Base-by-base conservation (phyloP, 1,284 basidiomycete genomes). In the Cryptococcus sp. region DNA sequence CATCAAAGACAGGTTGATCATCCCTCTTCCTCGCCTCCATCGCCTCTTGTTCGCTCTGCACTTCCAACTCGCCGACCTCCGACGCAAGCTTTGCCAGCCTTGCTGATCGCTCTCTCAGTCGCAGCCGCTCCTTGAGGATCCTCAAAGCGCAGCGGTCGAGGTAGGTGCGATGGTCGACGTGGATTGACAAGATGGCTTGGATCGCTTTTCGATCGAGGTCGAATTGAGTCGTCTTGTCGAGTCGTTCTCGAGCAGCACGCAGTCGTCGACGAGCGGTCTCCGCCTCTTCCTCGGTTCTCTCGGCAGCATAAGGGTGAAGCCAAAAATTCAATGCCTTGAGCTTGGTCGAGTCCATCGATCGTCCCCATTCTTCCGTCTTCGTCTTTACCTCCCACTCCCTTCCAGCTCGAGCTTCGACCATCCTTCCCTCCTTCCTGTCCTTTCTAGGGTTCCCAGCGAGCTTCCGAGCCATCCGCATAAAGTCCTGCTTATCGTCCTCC, bases 31-130 rank as follows among this genome's bases (percentile, higher is more conserved):
- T 21, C 53, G 11, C 6, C 5, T 12, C 62, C 10, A 63, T 45
- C 2, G 46, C 56, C 43, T 68, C 66, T 1, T 61, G 56, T 6
- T 64, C 66, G 11, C 66, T 64, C 11, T 37, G 47, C 3, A 21
- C 26, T 6, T 51, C 50, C 12, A 68, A 63, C 45, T 56, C 51
- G 26, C 53, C 50, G 18, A 42, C 44, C 4, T 53, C 62, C 51
- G 60, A 52, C 0, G 66, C 68, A 25, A 51, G 56, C 4, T 53
- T 43, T 11, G 54, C 6, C 18, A 67, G 53, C 43, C 50, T 50
- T 19, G 52, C 51, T 2, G 46, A 47, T 14, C 68, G 52, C 21
- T 62, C 60, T 31, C 41, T 48, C 26, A 58, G 56, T 21, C 68
- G 51, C 32, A 45, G 54, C 1, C 51, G 41, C 19, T 54, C 51